A percentile compares a stretch with the other conserved stretches of the same genome.
phyloP scores from a whole-genome alignment of 495 filamentous ascomycete genomes.

The Penicillium parvum region DNA sequence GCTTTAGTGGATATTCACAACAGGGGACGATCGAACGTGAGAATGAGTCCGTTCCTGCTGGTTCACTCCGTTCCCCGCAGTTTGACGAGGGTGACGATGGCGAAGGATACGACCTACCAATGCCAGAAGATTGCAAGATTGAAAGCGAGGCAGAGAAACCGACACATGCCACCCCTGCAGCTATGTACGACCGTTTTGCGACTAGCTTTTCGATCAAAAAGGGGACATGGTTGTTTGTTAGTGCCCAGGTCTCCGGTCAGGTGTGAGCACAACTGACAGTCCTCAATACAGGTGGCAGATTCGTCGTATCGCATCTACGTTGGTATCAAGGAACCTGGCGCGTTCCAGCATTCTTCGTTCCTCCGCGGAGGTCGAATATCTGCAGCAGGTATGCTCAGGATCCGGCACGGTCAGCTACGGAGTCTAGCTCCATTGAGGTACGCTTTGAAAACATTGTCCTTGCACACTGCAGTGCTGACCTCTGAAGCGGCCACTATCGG shows the following conservation, averaged over 20 bases:
- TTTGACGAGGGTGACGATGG: slow-evolving; percentile 31
- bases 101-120: slow-evolving; percentile 44
- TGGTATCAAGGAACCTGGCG: slow-evolving; percentile 82
- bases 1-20: slow-evolving; percentile 27
- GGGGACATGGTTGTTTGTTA: slow-evolving; percentile 85
- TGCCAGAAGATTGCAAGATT: slow-evolving; percentile 17
- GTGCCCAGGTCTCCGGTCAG: neutral
- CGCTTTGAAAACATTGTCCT: neutral
- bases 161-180: slow-evolving; percentile 61
- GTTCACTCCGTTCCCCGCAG: slow-evolving; percentile 6
- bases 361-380: slow-evolving; percentile 75
- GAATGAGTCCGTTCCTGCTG: too few species aligned
- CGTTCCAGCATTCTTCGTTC: slow-evolving; percentile 89
- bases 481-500: slow-evolving; percentile 72
- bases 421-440: slow-evolving; percentile 44
- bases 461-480: slow-evolving; percentile 33
- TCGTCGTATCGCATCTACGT: slow-evolving; percentile 84
- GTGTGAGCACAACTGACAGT: neutral
- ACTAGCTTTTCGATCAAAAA: slow-evolving; percentile 67
- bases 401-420: slow-evolving; percentile 70
- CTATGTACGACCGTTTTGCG: slow-evolving; percentile 66
- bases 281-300: slow-evolving; percentile 47
- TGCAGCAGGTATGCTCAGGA: slow-evolving; percentile 80
- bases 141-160: slow-evolving; percentile 59
- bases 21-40: neutral